These are phyloP conservation scores for Trichocomaceae sp. DNA, from an alignment of 2,329 filamentous ascomycete species.

Conservation along the genomic window DNA sequence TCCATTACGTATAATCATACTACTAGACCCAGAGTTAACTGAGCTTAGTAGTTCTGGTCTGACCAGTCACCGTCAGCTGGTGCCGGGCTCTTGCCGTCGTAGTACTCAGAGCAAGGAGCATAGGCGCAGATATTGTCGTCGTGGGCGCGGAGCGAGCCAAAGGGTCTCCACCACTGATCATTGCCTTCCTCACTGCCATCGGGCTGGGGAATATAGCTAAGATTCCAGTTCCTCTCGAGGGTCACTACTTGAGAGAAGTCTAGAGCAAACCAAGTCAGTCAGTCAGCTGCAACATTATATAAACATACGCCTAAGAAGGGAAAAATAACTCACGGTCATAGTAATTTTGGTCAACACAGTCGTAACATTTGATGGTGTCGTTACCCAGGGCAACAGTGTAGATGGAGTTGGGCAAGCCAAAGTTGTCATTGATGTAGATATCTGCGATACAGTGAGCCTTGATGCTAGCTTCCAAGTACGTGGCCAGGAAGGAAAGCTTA, in stretches of 20 bases:
- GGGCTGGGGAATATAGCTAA: neutral
- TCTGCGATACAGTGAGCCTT: neutral
- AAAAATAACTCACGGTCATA: conserved; percentile 13
- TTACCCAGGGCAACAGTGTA: conserved; percentile 13
- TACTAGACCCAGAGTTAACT: neutral
- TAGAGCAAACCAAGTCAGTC: neutral
- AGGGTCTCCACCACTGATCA: conserved; percentile 3
- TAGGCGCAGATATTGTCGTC: conserved; percentile 1
- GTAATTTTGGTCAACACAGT: conserved; percentile 14
- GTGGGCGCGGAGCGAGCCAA: neutral
- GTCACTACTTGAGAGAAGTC: conserved; percentile 4
- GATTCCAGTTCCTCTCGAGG: conserved; percentile 3
- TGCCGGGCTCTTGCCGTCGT: conserved; percentile 3
- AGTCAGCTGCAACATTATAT: neutral
- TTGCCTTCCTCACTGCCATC: neutral
- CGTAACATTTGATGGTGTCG: conserved; percentile 11
- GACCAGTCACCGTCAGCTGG: neutral
- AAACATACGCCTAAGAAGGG: neutral
- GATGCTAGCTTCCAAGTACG: neutral
- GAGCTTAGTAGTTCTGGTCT: neutral
- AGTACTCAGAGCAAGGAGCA: conserved; percentile 4
- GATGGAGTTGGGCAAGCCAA: conserved; percentile 11
- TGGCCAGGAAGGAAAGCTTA: neutral
- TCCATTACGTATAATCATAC: neutral
- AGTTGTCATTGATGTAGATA: conserved; percentile 11